A percentile compares a stretch with the other conserved stretches of the same genome.
Evolutionary conservation across 768 basidiomycete species (phyloP).

Genomic region (Ramaria sp.): DNA sequence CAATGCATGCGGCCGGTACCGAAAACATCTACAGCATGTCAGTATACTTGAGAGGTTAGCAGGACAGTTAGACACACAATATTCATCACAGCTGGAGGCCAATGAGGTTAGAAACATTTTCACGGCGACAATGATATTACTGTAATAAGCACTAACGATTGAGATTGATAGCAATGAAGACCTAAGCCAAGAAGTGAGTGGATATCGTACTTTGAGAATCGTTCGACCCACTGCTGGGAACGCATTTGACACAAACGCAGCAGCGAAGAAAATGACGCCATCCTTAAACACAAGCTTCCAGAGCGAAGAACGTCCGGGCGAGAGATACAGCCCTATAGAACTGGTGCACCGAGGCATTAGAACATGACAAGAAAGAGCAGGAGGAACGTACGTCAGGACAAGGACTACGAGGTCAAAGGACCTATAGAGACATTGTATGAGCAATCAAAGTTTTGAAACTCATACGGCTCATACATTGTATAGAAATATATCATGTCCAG

Average conservation of each 20-base stretch:
- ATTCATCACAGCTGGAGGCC: slow-evolving; percentile 43
- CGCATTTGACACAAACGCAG: slow-evolving; percentile 55
- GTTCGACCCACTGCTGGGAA: slow-evolving; percentile 43
- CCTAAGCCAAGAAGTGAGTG: slow-evolving; percentile 21
- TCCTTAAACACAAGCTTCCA: slow-evolving; percentile 66
- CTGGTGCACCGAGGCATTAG: slow-evolving; percentile 48
- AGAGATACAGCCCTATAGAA: slow-evolving; percentile 34
- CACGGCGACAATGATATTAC: not conserved
- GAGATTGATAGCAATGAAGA: slow-evolving; percentile 48
- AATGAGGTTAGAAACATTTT: slow-evolving; percentile 6
- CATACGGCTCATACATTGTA: slow-evolving; percentile 32
- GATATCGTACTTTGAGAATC: not conserved
- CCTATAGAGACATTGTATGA: slow-evolving; percentile 2
- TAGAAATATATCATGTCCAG: slow-evolving; percentile 61
- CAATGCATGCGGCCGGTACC: not conserved
- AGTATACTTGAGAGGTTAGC: not conserved
- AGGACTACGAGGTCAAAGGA: not conserved
- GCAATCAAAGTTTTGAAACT: not conserved
- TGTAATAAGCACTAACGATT: slow-evolving; percentile 34
- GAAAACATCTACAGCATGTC: not conserved
- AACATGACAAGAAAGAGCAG: slow-evolving; percentile 65
- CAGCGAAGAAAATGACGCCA: slow-evolving; percentile 58
- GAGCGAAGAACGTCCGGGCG: slow-evolving; percentile 46
- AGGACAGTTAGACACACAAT: not conserved
- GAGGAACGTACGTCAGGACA: not conserved